These are phyloP conservation scores for Colletotrichum sp. DNA, from an alignment of 2,329 filamentous ascomycete species.

Conservation along the genomic window DNA sequence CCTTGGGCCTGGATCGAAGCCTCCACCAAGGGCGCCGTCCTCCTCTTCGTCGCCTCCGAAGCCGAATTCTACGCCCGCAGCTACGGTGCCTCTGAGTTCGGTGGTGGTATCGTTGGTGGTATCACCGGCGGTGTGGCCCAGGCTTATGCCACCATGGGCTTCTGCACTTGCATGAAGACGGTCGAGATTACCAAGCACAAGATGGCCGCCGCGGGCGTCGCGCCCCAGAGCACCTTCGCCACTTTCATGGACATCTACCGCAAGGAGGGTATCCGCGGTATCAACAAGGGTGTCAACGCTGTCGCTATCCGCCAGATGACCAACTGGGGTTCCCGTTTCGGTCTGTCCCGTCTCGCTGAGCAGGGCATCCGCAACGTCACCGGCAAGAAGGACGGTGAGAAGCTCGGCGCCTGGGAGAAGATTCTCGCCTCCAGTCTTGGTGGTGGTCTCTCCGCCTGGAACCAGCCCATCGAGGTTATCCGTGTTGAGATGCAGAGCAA, in stretches of 20 bases:
- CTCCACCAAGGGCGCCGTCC: conserved; percentile 97
- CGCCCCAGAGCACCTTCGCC: conserved; percentile 87
- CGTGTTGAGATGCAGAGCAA: conserved; percentile 99
- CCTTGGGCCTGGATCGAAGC: conserved; percentile 99
- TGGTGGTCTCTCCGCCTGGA: conserved; percentile 96
- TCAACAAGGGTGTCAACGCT: conserved; percentile 98
- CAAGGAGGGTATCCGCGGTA: conserved; percentile 89
- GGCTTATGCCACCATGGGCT: conserved; percentile 99
- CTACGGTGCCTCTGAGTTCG: conserved; percentile 85
- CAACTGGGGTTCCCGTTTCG: conserved; percentile 98
- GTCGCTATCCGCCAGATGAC: conserved; percentile 99
- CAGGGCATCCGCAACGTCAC: conserved; percentile 80
- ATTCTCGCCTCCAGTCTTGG: conserved; percentile 84
- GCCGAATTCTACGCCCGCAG: conserved; percentile 92
- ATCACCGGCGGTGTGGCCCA: conserved; percentile 95
- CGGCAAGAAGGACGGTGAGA: conserved; percentile 79
- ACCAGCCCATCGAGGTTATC: conserved; percentile 99
- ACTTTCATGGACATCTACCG: conserved; percentile 99
- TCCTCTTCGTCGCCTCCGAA: conserved; percentile 98
- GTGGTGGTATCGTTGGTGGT: conserved; percentile 87
- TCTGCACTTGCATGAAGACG: conserved; percentile 99
- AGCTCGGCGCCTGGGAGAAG: conserved; percentile 84
- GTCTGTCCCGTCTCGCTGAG: conserved; percentile 90
- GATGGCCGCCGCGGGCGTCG: conserved; percentile 80
- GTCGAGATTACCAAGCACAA: conserved; percentile 99